Conservation (phyloP, 164 flowering plant genomes). For the Kingdonia uniflora region DNA sequence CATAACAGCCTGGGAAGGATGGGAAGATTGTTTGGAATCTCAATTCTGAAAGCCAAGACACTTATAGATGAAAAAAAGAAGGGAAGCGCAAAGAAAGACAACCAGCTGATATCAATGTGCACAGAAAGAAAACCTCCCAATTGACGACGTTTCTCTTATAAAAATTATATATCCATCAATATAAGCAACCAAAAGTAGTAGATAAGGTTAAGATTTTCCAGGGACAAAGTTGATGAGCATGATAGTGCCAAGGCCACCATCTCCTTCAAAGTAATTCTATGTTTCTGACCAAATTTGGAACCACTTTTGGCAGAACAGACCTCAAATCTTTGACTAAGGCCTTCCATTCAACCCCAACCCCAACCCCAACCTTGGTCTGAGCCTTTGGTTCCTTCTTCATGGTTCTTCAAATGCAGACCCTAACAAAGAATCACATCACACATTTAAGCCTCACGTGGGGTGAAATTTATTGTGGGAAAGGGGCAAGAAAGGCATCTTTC, state of each 20-base stretch:
- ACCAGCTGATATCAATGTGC: not conserved
- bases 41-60: not conserved
- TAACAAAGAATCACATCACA: not conserved
- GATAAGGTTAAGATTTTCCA: constrained; percentile 13
- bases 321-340: constrained; percentile 20
- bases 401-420: not conserved
- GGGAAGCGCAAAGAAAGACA: too few species aligned
- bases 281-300: constrained; percentile 21
- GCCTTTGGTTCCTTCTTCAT: constrained; percentile 19
- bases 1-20: not conserved
- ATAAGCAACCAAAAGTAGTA: not conserved
- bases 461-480: not conserved
- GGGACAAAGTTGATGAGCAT: constrained; percentile 24
- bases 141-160: not conserved
- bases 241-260: constrained; percentile 39
- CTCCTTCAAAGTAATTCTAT: constrained; percentile 29
- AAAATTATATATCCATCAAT: not conserved
- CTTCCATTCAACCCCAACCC: constrained; percentile 21
- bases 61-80: too few species aligned
- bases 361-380: constrained; percentile 20
- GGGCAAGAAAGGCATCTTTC: constrained; percentile 4
- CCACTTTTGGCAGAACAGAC: constrained; percentile 13
- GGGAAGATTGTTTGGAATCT: not conserved
- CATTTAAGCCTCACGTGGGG: not conserved
- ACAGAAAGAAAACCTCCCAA: not conserved